These are phyloP conservation scores for Rhodotorula taiwanensis DNA, from an alignment of 768 basidiomycete species.

Conservation along the genomic window DNA sequence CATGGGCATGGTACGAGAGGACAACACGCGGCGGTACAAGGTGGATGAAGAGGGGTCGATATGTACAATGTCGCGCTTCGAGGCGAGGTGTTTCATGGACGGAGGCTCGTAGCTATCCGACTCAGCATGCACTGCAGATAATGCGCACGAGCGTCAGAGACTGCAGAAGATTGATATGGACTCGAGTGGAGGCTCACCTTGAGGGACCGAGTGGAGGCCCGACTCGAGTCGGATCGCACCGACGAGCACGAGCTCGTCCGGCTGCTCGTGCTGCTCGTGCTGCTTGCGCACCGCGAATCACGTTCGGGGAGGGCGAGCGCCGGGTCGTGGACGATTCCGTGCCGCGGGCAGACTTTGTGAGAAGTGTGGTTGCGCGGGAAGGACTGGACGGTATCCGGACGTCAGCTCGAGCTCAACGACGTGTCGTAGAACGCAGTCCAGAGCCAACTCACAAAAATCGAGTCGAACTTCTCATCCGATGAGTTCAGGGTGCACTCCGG, in stretches of 20 bases:
- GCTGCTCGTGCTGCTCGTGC: not conserved
- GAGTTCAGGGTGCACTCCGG: not conserved
- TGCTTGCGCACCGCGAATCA: not conserved
- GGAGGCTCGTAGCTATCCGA: not conserved
- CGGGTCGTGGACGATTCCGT: conserved; percentile 25
- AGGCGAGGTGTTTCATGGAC: not conserved
- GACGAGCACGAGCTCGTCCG: not conserved
- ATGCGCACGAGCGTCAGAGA: no score
- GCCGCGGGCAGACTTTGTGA: conserved; percentile 10
- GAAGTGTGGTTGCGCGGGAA: conserved; percentile 17
- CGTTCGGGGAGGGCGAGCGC: conserved; percentile 21
- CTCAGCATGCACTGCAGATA: not conserved
- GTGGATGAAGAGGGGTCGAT: not conserved
- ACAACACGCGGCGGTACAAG: no score
- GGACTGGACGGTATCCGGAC: not conserved
- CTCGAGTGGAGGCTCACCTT: not conserved
- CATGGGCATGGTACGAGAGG: no score
- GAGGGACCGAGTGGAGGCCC: not conserved
- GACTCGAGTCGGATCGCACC: not conserved
- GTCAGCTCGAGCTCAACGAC: not conserved
- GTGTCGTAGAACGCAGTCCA: not conserved
- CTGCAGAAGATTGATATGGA: no score
- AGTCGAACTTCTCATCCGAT: conserved; percentile 5
- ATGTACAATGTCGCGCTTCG: no score
- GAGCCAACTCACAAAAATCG: conserved; percentile 2